Evolutionary conservation across 306 rosid species (phyloP).

Genomic region (Casuarina glauca): DNA sequence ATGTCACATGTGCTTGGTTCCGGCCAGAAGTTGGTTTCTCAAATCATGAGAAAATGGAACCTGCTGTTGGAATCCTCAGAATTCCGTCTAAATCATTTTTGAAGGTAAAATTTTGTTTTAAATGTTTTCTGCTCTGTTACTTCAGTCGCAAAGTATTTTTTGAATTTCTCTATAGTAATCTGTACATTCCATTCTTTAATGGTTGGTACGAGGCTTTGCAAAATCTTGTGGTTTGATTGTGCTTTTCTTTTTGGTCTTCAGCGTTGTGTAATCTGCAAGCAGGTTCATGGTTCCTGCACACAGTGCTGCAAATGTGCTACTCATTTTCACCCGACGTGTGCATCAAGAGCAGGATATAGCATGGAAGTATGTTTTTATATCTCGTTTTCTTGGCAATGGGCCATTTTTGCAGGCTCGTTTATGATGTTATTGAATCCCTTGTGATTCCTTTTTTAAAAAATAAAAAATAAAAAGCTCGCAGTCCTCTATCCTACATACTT

Average conservation of each 20-base stretch:
- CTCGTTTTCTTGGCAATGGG: constrained; percentile 25
- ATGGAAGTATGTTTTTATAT: constrained; percentile 73
- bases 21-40: constrained; percentile 77
- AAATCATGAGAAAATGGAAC: constrained; percentile 86
- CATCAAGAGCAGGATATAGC: constrained; percentile 88
- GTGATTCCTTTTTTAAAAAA: neutral
- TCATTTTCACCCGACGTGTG: constrained; percentile 81
- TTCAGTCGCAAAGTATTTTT: constrained; percentile 5
- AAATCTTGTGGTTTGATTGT: neutral
- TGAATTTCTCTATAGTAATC: constrained; percentile 12
- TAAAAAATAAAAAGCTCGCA: neutral
- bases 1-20: constrained; percentile 97
- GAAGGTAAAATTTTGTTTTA: constrained; percentile 54
- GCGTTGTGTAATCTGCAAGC: constrained; percentile 86
- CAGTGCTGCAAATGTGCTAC: constrained; percentile 91
- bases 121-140: neutral
- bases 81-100: constrained; percentile 69
- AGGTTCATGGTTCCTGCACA: constrained; percentile 90
- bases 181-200: neutral
- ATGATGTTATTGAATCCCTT: neutral
- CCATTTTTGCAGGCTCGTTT: neutral
- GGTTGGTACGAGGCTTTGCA: neutral
- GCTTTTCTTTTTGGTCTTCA: constrained; percentile 49
- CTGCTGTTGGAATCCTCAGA: constrained; percentile 86
- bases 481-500: constrained; percentile 18